Evolutionary conservation across 2,329 filamentous ascomycete genomes (phyloP).

Genomic region (Colletotrichum sp.): DNA sequence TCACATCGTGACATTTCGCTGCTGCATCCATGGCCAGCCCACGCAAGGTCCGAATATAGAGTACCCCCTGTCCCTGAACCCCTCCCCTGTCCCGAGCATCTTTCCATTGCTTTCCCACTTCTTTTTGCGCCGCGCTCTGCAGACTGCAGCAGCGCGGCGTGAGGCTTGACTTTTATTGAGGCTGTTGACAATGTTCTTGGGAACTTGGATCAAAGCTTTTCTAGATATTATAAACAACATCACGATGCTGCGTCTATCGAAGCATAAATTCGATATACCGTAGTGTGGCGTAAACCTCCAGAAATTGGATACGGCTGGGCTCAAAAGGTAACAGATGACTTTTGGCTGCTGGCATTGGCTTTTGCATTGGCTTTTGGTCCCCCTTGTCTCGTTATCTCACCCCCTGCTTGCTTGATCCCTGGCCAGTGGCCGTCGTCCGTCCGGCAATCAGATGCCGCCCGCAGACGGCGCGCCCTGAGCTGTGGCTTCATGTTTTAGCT

Average conservation of each 20-base stretch:
- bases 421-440: conserved; percentile 7
- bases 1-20: neutral
- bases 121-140: neutral
- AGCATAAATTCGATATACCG: fast-evolving
- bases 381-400: neutral
- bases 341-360: neutral
- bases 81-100: neutral
- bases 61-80: neutral
- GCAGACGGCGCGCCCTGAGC: neutral
- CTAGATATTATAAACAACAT: neutral
- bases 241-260: neutral
- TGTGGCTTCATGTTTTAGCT: neutral
- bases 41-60: conserved; percentile 16
- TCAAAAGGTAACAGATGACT: neutral
- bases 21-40: neutral
- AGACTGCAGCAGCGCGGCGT: neutral
- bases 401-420: neutral
- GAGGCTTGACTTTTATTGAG: neutral
- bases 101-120: neutral
- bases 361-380: neutral
- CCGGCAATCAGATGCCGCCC: conserved; percentile 15
- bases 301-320: neutral
- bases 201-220: fast-evolving
- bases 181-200: neutral
- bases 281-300: neutral